phyloP scores from a whole-genome alignment of 208 protist species.

The Wallacemonas sp. region DNA sequence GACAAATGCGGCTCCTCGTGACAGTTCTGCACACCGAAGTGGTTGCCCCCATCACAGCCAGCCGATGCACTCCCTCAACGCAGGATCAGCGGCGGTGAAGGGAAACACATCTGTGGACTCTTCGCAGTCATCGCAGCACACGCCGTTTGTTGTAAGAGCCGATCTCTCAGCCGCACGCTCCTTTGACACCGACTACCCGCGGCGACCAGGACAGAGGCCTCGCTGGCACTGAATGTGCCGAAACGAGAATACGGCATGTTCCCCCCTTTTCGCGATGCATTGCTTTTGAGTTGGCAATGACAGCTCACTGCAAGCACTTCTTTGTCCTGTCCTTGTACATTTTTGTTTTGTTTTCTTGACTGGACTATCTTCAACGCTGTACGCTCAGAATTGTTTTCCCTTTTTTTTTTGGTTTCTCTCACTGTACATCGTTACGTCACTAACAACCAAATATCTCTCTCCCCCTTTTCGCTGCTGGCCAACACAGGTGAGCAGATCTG shows the following conservation, averaged over 20 bases:
- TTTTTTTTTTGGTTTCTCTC: neutral
- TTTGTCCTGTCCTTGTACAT: neutral
- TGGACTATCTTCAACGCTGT: no score
- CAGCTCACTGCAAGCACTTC: neutral
- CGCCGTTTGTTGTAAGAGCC: slow-evolving; percentile 72
- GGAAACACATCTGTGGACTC: neutral
- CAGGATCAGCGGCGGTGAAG: neutral
- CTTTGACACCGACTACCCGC: slow-evolving; percentile 18
- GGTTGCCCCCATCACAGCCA: neutral
- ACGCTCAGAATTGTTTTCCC: neutral
- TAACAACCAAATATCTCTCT: no score
- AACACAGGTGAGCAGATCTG: no score
- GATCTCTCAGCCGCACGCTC: slow-evolving; percentile 30
- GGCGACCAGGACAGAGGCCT: neutral
- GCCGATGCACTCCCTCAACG: no score
- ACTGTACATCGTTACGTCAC: neutral
- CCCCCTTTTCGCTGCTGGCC: neutral
- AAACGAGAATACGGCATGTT: neutral
- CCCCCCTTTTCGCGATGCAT: neutral
- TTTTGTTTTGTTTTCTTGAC: slow-evolving; percentile 9
- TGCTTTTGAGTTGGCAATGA: slow-evolving; percentile 4
- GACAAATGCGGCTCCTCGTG: neutral
- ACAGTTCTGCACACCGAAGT: neutral
- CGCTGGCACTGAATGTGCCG: slow-evolving; percentile 3
- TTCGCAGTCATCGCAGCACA: slow-evolving; percentile 18